Base-by-base conservation (phyloP, 257 asterid genomes). In the Echium plantagineum region DNA sequence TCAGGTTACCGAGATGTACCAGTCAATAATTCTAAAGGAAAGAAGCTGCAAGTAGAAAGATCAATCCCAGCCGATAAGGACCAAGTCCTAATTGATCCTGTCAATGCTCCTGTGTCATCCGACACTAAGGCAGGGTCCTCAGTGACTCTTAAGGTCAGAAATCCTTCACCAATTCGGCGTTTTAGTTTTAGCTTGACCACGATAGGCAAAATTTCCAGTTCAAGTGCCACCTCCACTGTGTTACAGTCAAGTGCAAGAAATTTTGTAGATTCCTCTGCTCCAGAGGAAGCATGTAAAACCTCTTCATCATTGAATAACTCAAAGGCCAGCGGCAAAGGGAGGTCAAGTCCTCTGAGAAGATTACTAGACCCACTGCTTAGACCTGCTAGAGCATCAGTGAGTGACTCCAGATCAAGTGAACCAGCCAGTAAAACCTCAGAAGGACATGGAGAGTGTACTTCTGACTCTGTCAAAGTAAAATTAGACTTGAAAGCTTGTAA, bases 291-390 rank as follows among this genome's bases (percentile, higher is more conserved):
- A 68, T 69, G 72, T 51, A 68, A 21, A 69, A 62, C 77, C 26
- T 65, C 59, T 49, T 60, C 70, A 51, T 62, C 68, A 15, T 26
- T 28, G 28, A 86, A 76, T 55, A 81, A 75, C 69, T 74, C 72
- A 72, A 71, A 67, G 74, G 60, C 79, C 66, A 73, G 72, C 54
- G 65, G 58, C 63, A 74, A 75, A 74, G 46, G 84, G 82, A 58
- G 80, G 81, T 68, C 79, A 59, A 85, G 95, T 77, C 95, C 98
- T 52, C 77, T 91, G 66, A 85, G 94, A 77, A 88, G 90, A 78
- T 76, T 91, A 72, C 73, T 88, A 53, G 89, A 86, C 64, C 97
- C 97, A 51, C 65, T 88, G 63, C 74, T 83, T 72, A 84, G 74
- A 80, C 68, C 80, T 53, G 89, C 49, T 48, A 58, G 21, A 54